A percentile compares a stretch with the other conserved stretches of the same genome.
These are phyloP conservation scores for Tephrocybe sp. DNA, from an alignment of 768 basidiomycete species.

Conservation along the genomic window DNA sequence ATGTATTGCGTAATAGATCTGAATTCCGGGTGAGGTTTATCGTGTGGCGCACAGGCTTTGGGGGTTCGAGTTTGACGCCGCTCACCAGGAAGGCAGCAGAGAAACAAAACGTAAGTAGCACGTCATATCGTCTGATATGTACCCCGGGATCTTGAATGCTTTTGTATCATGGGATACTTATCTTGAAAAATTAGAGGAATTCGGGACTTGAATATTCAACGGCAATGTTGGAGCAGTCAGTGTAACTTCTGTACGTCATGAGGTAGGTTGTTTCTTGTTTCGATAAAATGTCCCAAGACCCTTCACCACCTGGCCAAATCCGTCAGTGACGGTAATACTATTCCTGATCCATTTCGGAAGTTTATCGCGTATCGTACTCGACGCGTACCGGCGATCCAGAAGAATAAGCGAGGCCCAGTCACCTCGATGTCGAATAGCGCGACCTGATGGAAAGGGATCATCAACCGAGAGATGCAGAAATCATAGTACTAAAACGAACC, in stretches of 20 bases:
- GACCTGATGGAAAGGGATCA: slow-evolving; percentile 47
- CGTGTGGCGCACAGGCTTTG: no score
- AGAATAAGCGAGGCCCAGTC: slow-evolving; percentile 94
- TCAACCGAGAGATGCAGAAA: background rate
- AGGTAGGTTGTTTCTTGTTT: slow-evolving; percentile 44
- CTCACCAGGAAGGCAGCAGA: no score
- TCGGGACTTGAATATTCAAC: no score
- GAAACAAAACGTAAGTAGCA: no score
- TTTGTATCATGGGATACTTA: no score
- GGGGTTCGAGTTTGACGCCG: no score
- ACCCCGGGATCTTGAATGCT: no score
- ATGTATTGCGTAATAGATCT: background rate
- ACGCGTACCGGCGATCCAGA: slow-evolving; percentile 80
- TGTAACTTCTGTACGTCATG: no score
- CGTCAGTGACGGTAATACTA: slow-evolving; percentile 54
- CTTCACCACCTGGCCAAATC: slow-evolving; percentile 73
- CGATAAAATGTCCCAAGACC: slow-evolving; percentile 70
- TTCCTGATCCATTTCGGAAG: slow-evolving; percentile 90
- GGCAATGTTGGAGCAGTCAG: no score
- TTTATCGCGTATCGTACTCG: slow-evolving; percentile 67
- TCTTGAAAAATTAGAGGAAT: no score
- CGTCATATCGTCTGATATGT: no score
- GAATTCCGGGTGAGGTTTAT: no score
- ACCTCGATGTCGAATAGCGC: slow-evolving; percentile 86
- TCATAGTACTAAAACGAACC: slow-evolving; percentile 48